phyloP scores from a whole-genome alignment of 495 filamentous ascomycete species.

The Lichenothelia convexa region DNA sequence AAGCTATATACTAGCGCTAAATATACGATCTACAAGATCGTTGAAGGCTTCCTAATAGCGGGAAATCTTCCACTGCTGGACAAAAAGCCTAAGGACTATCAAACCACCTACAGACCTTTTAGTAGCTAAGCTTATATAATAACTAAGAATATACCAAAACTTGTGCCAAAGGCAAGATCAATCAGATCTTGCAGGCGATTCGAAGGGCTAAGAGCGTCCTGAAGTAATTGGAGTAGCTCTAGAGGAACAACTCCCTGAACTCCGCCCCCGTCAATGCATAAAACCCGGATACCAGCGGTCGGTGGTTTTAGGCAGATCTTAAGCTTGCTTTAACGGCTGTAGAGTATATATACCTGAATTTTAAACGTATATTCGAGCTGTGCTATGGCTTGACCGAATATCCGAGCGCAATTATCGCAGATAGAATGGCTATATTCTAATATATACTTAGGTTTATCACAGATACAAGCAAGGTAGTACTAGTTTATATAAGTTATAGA shows the following conservation, averaged over 20 bases:
- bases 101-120: conserved; percentile 15
- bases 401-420: conserved; percentile 16
- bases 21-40: conserved; percentile 13
- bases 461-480: conserved; percentile 15
- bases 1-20: no score
- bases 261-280: conserved; percentile 22
- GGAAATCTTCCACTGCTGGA: conserved; percentile 11
- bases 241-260: conserved; percentile 20
- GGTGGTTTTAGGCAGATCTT: conserved; percentile 16
- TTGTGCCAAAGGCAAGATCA: conserved; percentile 20
- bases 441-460: conserved; percentile 13
- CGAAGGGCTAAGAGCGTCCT: conserved; percentile 12
- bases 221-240: conserved; percentile 18
- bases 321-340: not conserved
- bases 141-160: conserved; percentile 15
- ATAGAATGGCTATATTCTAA: conserved; percentile 18
- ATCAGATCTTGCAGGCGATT: conserved; percentile 17
- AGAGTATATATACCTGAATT: conserved; percentile 11
- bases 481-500: not conserved
- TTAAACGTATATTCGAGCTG: conserved; percentile 13
- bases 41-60: conserved; percentile 15
- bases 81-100: conserved; percentile 15
- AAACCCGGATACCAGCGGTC: conserved; percentile 18
- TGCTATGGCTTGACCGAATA: conserved; percentile 10
- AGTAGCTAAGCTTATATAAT: no score